Percentiles rank a stretch among this genome's conserved stretches.
These are phyloP conservation scores for Globisporangium yorkense DNA, from an alignment of 352 stramenopile genomes.

Conservation along the genomic window DNA sequence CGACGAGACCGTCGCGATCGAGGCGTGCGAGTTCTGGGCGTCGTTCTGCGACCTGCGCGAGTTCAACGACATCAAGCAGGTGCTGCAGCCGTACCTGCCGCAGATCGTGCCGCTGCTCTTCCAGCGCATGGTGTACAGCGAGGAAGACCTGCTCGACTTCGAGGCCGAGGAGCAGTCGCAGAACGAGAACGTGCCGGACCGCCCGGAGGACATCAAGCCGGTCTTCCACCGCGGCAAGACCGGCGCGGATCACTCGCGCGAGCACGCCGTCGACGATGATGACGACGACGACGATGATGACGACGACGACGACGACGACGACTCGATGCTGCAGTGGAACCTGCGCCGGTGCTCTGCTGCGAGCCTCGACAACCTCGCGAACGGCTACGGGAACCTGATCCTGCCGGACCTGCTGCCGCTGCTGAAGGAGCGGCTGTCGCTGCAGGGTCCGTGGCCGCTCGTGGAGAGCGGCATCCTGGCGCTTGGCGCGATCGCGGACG, in stretches of 20 bases:
- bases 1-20: constrained; percentile 82
- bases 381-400: constrained; percentile 91
- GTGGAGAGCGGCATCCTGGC: constrained; percentile 94
- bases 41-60: constrained; percentile 86
- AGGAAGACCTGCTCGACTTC: constrained; percentile 89
- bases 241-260: constrained; percentile 25
- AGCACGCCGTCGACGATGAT: constrained; percentile 34
- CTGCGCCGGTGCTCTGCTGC: constrained; percentile 93
- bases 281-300: constrained; percentile 89
- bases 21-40: constrained; percentile 90
- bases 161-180: constrained; percentile 86
- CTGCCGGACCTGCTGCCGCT: constrained; percentile 90
- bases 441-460: constrained; percentile 90
- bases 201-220: constrained; percentile 89
- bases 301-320: constrained; percentile 85
- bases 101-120: constrained; percentile 92
- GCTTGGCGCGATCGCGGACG: constrained; percentile 93
- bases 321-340: constrained; percentile 95
- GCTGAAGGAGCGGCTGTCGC: constrained; percentile 87
- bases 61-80: constrained; percentile 90
- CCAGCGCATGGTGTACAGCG: constrained; percentile 93
- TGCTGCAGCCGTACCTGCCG: constrained; percentile 77
- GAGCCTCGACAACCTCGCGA: constrained; percentile 92
- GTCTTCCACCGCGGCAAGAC: constrained; percentile 68
- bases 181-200: constrained; percentile 85